These are phyloP conservation scores for Allomyces javanicus DNA, from an alignment of 192 early-diverging fungal genomes.

Conservation along the genomic window DNA sequence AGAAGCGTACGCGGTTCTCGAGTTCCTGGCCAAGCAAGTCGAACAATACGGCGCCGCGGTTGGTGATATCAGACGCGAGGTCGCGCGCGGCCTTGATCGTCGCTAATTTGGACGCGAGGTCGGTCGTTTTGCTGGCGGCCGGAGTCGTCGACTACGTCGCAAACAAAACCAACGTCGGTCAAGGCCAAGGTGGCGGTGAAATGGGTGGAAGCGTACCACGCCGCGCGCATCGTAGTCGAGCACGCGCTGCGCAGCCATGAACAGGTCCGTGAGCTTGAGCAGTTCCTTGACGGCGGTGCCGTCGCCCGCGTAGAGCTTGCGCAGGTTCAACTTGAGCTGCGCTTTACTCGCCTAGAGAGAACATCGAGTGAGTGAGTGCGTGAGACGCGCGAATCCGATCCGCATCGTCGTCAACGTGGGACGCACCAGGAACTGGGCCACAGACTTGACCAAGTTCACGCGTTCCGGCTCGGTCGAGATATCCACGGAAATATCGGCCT, in stretches of 20 bases:
- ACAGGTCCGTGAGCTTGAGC: constrained; percentile 19
- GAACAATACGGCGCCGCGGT: constrained; percentile 21
- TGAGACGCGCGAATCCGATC: background rate
- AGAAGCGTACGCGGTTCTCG: constrained; percentile 10
- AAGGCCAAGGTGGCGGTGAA: constrained; percentile 5
- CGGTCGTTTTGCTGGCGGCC: too few species aligned
- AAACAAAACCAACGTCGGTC: too few species aligned
- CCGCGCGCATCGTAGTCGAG: constrained; percentile 1
- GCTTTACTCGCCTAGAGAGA: constrained; percentile 24
- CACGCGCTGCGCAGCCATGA: constrained; percentile 15
- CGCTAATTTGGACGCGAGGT: constrained; percentile 16
- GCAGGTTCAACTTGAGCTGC: constrained; percentile 26
- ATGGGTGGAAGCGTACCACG: constrained; percentile 9
- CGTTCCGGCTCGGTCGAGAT: constrained; percentile 20
- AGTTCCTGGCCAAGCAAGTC: constrained; percentile 24
- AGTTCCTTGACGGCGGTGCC: constrained; percentile 29
- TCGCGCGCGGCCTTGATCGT: constrained; percentile 21
- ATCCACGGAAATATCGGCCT: too few species aligned
- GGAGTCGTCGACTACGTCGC: too few species aligned
- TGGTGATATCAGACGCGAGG: constrained; percentile 22
- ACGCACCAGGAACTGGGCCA: constrained; percentile 24
- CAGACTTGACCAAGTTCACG: constrained; percentile 24
- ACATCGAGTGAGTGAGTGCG: too few species aligned
- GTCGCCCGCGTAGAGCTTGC: constrained; percentile 29
- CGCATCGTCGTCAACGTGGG: too few species aligned